These are phyloP conservation scores for Talaromyces thailandensis DNA, from an alignment of 495 filamentous ascomycete genomes.

Conservation along the genomic window DNA sequence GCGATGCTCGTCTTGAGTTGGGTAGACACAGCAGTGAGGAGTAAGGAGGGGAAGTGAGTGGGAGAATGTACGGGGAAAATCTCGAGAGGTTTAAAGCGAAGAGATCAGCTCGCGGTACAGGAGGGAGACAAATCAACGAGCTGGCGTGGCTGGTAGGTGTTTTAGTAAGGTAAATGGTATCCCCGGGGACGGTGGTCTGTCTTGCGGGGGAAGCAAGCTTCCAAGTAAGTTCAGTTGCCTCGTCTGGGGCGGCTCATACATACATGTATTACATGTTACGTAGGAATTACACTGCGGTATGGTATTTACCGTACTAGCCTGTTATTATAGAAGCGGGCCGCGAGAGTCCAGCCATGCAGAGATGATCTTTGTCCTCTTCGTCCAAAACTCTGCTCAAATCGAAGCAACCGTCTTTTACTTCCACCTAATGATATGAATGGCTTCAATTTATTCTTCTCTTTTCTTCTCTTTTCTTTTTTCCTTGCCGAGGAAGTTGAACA, in stretches of 20 bases:
- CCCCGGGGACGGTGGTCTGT: neutral
- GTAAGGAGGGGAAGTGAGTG: neutral
- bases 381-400: neutral
- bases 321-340: neutral
- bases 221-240: neutral
- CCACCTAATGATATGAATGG: neutral
- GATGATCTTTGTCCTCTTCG: neutral
- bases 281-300: neutral
- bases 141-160: neutral
- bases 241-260: neutral
- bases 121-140: neutral
- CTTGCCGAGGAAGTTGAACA: neutral
- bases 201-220: neutral
- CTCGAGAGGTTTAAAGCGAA: neutral
- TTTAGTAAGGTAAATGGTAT: neutral
- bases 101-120: neutral
- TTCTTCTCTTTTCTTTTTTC: neutral
- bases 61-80: neutral
- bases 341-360: neutral
- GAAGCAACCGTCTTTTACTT: neutral
- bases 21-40: neutral
- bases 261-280: neutral
- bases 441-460: neutral
- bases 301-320: neutral
- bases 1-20: neutral